Evolutionary conservation across 2,329 filamentous ascomycete species (phyloP), one percentile per base, ranked within the genome.

Genomic region (Talaromyces islandicus): DNA sequence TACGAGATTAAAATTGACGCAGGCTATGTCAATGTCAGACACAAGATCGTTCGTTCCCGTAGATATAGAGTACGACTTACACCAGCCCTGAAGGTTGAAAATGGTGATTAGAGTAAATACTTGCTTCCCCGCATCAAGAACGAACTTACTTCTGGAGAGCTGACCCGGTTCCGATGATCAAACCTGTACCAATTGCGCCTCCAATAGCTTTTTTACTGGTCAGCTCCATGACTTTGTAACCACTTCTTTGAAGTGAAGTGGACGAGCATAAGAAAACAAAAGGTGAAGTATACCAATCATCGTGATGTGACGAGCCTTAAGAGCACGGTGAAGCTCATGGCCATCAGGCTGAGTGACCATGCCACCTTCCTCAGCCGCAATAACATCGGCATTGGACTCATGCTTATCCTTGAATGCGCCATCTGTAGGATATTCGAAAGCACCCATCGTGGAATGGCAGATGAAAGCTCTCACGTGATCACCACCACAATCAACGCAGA

Each of bases 211-310:
- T n/a, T 19, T 48, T 21, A 30, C n/a, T 24, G 7, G 38, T 57
- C 17, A 10, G 4, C 14, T 30, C 48, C 12, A 52, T 52, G 27
- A 27, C 25, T 52, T 4, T 48, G 58, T 69, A 54, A 70, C 11
- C 17, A 19, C 9, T 4, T 19, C 48, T 27, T 52, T 29, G 24
- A n/a, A 14, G 14, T 14, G 17, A 9, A n/a, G n/a, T n/a, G n/a
- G n/a, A n/a, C n/a, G n/a, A n/a, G n/a, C n/a, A n/a, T n/a, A n/a
- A n/a, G n/a, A n/a, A n/a, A n/a, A n/a, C n/a, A n/a, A n/a, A n/a
- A n/a, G n/a, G n/a, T n/a, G n/a, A n/a, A n/a, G 48, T 64, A n/a
- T 67, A 73, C 70, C 75, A 67, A 77, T 75, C 75, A 76, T 78
- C 27, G 73, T 73, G 60, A 74, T 75, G 60, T 75, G 74, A 54